Base-by-base conservation (phyloP, 352 stramenopile genomes). In the Phytophthora constricta region DNA sequence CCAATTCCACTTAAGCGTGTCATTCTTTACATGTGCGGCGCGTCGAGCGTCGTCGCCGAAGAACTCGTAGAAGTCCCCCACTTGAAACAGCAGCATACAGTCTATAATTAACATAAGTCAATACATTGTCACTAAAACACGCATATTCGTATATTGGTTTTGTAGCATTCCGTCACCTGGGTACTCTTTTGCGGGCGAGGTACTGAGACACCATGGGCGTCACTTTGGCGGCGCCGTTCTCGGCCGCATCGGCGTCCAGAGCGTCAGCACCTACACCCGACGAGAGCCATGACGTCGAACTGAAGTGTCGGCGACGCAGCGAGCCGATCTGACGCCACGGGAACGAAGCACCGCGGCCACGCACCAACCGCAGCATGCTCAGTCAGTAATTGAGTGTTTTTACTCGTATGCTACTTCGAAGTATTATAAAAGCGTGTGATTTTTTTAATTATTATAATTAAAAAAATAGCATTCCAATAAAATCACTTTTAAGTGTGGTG, bases 11-110 rank as follows among this genome's bases (percentile, higher is more conserved):
- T n/a, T n/a, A n/a, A n/a, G n/a, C n/a, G n/a, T n/a, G 20, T 22
- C 14, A 28, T 14, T 3, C 39, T 41, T 51, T 75, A 94, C 86
- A 49, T 89, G 78, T 52, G 86, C 90, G 23, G 82, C 86, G 22
- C 80, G 77, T 11, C 84, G 65, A 9, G 86, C 86, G 54, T 94
- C 86, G 33, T 91, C 84, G 5, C 84, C 80, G 47, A 94, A 94
- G 62, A 94, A 89, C 67, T 94, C 86, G 71, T 92, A 94, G 26
- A 94, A 94, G 55, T 94, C 86, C 46, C 86, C 86, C 22, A 94
- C 86, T 78, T 94, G 86, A 56, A 92, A 94, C 8, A 94, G 65
- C 39, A 94, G 58, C 82, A 94, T 86, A 47, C 41, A 47, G 41
- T 47, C 41, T 47, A 23, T 17, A 47, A 13, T 4, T 42, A 42